phyloP scores from a whole-genome alignment of 805 yeast species.

The Starmera amethionina region DNA sequence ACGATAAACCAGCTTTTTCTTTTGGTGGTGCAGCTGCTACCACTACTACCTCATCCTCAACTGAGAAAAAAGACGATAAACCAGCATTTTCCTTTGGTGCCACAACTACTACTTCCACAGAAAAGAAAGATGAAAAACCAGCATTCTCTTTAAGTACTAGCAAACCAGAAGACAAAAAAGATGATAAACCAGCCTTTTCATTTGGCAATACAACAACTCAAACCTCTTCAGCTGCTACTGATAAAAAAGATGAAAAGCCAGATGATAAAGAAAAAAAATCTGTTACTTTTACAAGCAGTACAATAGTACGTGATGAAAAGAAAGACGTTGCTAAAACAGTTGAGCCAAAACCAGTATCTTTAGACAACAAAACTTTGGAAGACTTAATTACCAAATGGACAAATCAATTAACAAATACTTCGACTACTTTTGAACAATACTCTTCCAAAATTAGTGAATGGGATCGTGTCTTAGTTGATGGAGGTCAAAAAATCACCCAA shows the following conservation, averaged over 20 bases:
- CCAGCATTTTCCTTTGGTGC: constrained; percentile 4
- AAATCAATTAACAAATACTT: constrained; percentile 63
- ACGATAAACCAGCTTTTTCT: constrained; percentile 7
- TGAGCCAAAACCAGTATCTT: constrained; percentile 60
- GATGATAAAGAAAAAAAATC: constrained; percentile 11
- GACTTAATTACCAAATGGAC: constrained; percentile 94
- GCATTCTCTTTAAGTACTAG: constrained; percentile 8
- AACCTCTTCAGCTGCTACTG: constrained; percentile 6
- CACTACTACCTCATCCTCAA: background rate
- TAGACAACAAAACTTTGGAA: constrained; percentile 86
- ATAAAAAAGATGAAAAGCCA: constrained; percentile 6
- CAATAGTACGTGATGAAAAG: constrained; percentile 17
- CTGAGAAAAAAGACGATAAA: constrained; percentile 1
- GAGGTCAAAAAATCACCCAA: constrained; percentile 76
- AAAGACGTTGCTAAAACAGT: constrained; percentile 41
- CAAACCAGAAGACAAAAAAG: constrained; percentile 10
- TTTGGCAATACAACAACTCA: constrained; percentile 11
- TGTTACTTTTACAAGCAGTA: constrained; percentile 17
- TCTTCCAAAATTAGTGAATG: constrained; percentile 69
- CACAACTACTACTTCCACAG: background rate
- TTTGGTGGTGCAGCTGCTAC: constrained; percentile 12
- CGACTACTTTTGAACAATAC: constrained; percentile 65
- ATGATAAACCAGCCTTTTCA: constrained; percentile 6
- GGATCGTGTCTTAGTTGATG: constrained; percentile 77
- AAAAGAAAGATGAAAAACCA: constrained; percentile 6